Percentiles rank a stretch among this genome's conserved stretches.
Evolutionary conservation across 352 stramenopile species (phyloP).

Genomic region (Globisporangium apiculatum): DNA sequence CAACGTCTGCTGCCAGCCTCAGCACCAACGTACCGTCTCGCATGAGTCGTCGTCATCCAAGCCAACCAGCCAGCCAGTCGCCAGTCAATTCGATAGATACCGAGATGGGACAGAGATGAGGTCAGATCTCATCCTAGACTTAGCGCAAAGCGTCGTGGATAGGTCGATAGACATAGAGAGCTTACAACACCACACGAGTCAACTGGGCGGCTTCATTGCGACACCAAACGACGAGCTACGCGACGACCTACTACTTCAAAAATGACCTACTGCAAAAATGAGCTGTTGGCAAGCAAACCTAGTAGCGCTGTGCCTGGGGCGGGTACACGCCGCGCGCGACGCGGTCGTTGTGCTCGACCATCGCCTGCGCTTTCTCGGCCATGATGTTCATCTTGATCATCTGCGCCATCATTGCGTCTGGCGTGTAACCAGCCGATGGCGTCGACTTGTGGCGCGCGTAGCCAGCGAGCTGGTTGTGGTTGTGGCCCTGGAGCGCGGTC

Average conservation of each 20-base stretch:
- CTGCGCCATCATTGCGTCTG: constrained; percentile 54
- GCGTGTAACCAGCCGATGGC: constrained; percentile 14
- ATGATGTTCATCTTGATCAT: constrained; percentile 78
- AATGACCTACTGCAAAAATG: not conserved
- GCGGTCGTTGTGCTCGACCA: constrained; percentile 56
- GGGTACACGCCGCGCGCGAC: constrained; percentile 34
- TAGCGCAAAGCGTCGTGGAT: too few relatives aligned
- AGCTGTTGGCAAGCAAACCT: not conserved
- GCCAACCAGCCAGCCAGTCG: not conserved
- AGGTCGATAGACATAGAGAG: too few relatives aligned
- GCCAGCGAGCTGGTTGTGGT: constrained; percentile 8
- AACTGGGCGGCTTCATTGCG: too few relatives aligned
- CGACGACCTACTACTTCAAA: constrained; percentile 1
- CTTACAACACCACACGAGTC: too few relatives aligned
- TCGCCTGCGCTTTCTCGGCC: constrained; percentile 52
- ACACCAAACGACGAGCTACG: not conserved
- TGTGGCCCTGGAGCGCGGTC: not conserved
- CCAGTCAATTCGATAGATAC: too few relatives aligned
- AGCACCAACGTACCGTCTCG: constrained; percentile 3
- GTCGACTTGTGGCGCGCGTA: constrained; percentile 2
- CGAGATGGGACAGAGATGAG: too few relatives aligned
- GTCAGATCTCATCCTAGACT: too few relatives aligned
- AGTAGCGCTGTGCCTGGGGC: constrained; percentile 5
- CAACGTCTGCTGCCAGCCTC: not conserved
- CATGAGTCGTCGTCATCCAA: not conserved